Evolutionary conservation across 305 asterid genomes (phyloP).

Genomic region (Fraxinus angustifolia): DNA sequence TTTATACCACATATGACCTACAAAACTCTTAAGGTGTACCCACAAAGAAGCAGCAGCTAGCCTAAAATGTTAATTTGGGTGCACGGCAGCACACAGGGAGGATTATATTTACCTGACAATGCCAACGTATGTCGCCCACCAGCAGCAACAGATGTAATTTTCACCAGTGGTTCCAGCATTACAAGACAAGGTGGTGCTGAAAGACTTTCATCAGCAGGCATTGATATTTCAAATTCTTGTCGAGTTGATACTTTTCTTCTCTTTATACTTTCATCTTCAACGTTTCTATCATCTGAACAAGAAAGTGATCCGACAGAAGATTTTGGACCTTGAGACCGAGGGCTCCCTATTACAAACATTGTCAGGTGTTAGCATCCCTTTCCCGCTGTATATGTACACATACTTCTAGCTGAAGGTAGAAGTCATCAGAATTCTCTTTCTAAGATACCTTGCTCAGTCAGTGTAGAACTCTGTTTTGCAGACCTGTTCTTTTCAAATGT

Average conservation of each 20-base stretch:
- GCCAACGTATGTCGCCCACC: conserved; percentile 73
- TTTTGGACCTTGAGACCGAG: conserved; percentile 36
- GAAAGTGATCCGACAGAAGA: conserved; percentile 25
- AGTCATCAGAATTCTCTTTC: background rate
- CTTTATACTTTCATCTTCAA: conserved; percentile 47
- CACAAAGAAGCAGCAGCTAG: conserved; percentile 30
- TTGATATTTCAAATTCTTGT: conserved; percentile 41
- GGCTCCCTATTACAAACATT: conserved; percentile 33
- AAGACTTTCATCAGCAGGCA: conserved; percentile 50
- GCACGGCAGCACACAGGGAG: conserved; percentile 11
- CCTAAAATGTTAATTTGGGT: conserved; percentile 12
- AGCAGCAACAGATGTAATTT: conserved; percentile 62
- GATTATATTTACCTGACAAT: conserved; percentile 46
- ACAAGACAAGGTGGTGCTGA: conserved; percentile 62
- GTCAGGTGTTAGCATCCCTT: conserved; percentile 19
- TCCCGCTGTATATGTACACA: background rate
- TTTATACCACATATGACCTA: conserved; percentile 58
- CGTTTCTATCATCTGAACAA: conserved; percentile 33
- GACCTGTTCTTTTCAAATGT: conserved; percentile 36
- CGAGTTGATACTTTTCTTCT: conserved; percentile 43
- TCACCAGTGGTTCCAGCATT: conserved; percentile 53
- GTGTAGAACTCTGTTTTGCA: conserved; percentile 31
- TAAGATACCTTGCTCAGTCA: conserved; percentile 44
- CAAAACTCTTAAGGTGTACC: conserved; percentile 45
- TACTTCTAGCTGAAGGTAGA: background rate